A percentile compares a stretch with the other conserved stretches of the same genome.
These are phyloP conservation scores for Diaporthe vexans DNA, from an alignment of 2,329 filamentous ascomycete genomes.

Conservation along the genomic window DNA sequence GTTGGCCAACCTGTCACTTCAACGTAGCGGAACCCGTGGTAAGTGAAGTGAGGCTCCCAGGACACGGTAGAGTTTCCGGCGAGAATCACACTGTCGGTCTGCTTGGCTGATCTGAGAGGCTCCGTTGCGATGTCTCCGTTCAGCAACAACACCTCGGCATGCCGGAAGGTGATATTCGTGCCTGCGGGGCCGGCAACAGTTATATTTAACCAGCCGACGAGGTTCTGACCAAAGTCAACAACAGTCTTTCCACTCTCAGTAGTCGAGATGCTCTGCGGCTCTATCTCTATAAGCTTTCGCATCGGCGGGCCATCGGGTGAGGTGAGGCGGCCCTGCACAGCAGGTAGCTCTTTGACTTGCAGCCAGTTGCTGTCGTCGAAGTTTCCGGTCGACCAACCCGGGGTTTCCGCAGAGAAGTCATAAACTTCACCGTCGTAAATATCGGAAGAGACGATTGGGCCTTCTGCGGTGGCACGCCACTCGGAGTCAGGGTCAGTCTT, in stretches of 20 bases:
- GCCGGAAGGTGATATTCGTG: constrained; percentile 22
- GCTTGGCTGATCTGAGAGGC: constrained; percentile 22
- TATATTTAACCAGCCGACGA: constrained; percentile 32
- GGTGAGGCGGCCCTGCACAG: background rate
- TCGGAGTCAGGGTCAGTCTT: constrained; percentile 6
- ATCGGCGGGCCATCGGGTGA: constrained; percentile 14
- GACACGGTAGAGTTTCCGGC: background rate
- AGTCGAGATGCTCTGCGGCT: background rate
- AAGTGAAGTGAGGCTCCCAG: constrained; percentile 27
- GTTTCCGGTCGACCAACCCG: constrained; percentile 6
- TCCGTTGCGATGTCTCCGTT: constrained; percentile 18
- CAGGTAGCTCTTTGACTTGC: constrained; percentile 9
- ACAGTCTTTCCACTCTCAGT: constrained; percentile 2
- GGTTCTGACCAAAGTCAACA: constrained; percentile 18
- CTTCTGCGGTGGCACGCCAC: constrained; percentile 9
- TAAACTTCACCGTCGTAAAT: constrained; percentile 22
- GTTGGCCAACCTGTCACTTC: constrained; percentile 24
- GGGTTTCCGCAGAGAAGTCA: background rate
- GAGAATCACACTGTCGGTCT: constrained; percentile 12
- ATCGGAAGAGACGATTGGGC: constrained; percentile 5
- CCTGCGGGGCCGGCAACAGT: constrained; percentile 8
- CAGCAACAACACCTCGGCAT: constrained; percentile 26
- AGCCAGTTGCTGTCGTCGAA: constrained; percentile 21
- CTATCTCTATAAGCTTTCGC: constrained; percentile 7
- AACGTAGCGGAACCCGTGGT: constrained; percentile 20